Base-by-base conservation (phyloP, 2,329 filamentous ascomycete genomes). In the Alternaria longipes region DNA sequence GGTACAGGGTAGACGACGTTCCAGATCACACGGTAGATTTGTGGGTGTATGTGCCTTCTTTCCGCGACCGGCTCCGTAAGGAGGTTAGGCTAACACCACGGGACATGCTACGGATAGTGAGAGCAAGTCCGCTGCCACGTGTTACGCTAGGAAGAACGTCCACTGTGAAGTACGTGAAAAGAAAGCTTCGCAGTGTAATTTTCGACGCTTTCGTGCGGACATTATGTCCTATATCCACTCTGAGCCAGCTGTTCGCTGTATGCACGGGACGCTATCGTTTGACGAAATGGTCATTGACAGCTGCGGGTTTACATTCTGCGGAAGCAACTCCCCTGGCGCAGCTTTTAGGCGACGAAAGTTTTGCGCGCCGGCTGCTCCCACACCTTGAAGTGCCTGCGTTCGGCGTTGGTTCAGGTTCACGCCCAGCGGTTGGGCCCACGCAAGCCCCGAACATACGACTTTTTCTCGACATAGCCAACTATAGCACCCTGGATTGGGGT, bases 21-120 rank as follows among this genome's bases (percentile, higher is more conserved):
- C 20, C 20, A 22, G 20, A 22, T 22, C 20, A 22, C 20, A 22
- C 20, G 20, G 20, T 22, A 22, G 20, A 22, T 22, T 26, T 54
- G 30, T 45, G 41, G 30, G 52, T 54, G 7, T 54, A 54, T 45
- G 41, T 54, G 52, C 52, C 41, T 24, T 54, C 38, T 45, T 54
- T 54, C 36, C 51, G 51, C 51, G 51, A 54, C 12, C 40, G 51
- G 12, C 9, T 54, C 42, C 26, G 40, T 26, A 18, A 54, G 40
- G 51, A 54, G 26, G 40, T 54, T 18, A 54, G 51, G 24, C 24
- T 54, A 12, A 44, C 40, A 54, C 51, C 26, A 44, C 9, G 22
- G 20, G 40, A 54, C 18, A 26, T 45, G 40, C 38, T 54, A 11
- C 51, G 40, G 26, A 54, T 44, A 8, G n/a, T 34, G 4, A 34